phyloP scores from a whole-genome alignment of 2,329 filamentous ascomycete species.

The Thielaviopsis cerberus region DNA sequence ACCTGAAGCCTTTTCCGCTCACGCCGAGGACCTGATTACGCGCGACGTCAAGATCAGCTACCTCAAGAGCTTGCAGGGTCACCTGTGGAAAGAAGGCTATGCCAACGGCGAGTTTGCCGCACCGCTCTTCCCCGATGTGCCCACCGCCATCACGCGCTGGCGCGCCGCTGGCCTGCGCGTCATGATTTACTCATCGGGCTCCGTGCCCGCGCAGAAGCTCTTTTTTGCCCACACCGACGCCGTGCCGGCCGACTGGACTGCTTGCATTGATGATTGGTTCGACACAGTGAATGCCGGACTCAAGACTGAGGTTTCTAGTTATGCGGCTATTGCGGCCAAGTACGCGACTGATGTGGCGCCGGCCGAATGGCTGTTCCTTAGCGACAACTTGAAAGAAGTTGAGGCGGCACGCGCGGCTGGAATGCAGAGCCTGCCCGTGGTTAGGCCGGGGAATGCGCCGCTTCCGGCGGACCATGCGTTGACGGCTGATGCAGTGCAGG shows the following conservation, averaged over 20 bases:
- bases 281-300: slow-evolving; percentile 65
- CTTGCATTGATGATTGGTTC: slow-evolving; percentile 47
- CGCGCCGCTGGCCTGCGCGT: slow-evolving; percentile 35
- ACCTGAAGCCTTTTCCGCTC: slow-evolving; percentile 40
- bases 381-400: slow-evolving; percentile 58
- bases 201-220: slow-evolving; percentile 62
- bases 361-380: slow-evolving; percentile 54
- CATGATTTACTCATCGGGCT: slow-evolving; percentile 68
- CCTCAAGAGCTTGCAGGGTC: slow-evolving; percentile 62
- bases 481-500: slow-evolving; percentile 18
- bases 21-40: slow-evolving; percentile 51
- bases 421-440: slow-evolving; percentile 43
- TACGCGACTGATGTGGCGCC: slow-evolving; percentile 23
- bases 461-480: slow-evolving; percentile 31
- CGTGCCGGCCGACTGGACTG: slow-evolving; percentile 38
- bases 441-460: slow-evolving; percentile 51
- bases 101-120: slow-evolving; percentile 48
- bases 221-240: slow-evolving; percentile 51
- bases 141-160: slow-evolving; percentile 43
- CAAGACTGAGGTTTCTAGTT: slow-evolving; percentile 51
- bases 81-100: slow-evolving; percentile 62
- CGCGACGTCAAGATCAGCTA: slow-evolving; percentile 59
- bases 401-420: slow-evolving; percentile 41
- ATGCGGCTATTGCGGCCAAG: slow-evolving; percentile 39
- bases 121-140: slow-evolving; percentile 57